Conservation (phyloP, 1,284 basidiomycete species). For the Thelephora terrestris region DNA sequence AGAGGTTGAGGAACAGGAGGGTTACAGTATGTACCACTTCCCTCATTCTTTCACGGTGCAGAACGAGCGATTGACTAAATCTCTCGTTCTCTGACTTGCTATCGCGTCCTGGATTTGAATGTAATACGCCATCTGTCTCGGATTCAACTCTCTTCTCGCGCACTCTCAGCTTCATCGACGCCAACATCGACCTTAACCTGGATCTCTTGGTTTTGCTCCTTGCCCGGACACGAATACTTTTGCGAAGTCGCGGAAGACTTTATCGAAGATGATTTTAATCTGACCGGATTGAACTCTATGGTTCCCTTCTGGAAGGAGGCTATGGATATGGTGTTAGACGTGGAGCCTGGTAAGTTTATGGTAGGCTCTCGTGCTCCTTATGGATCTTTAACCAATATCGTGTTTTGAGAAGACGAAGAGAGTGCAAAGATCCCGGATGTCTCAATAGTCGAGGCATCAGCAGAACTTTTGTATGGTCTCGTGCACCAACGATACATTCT, state of each 20-base stretch:
- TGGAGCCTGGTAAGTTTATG: conserved; percentile 79
- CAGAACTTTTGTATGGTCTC: conserved; percentile 94
- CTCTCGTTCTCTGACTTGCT: neutral
- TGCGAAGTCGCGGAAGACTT: conserved; percentile 97
- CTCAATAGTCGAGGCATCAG: conserved; percentile 95
- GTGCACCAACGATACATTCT: conserved; percentile 97
- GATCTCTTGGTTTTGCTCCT: conserved; percentile 98
- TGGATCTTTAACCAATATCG: conserved; percentile 1
- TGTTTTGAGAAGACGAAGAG: conserved; percentile 66
- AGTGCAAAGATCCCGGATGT: conserved; percentile 88
- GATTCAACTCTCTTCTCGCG: neutral
- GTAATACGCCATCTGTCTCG: neutral
- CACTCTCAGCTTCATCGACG: conserved; percentile 62
- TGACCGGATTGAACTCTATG: conserved; percentile 91
- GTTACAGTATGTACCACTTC: conserved; percentile 21
- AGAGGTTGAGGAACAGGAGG: conserved; percentile 23
- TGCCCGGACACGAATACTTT: conserved; percentile 99
- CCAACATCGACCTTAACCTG: conserved; percentile 85
- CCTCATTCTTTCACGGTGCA: conserved; percentile 1
- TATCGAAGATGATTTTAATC: conserved; percentile 99
- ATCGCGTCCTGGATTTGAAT: neutral
- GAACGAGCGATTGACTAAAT: neutral
- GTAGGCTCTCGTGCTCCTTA: conserved; percentile 8
- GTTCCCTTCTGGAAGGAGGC: conserved; percentile 99
- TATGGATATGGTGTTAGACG: conserved; percentile 99